phyloP scores from a whole-genome alignment of 768 basidiomycete species.

The Russula sp. region DNA sequence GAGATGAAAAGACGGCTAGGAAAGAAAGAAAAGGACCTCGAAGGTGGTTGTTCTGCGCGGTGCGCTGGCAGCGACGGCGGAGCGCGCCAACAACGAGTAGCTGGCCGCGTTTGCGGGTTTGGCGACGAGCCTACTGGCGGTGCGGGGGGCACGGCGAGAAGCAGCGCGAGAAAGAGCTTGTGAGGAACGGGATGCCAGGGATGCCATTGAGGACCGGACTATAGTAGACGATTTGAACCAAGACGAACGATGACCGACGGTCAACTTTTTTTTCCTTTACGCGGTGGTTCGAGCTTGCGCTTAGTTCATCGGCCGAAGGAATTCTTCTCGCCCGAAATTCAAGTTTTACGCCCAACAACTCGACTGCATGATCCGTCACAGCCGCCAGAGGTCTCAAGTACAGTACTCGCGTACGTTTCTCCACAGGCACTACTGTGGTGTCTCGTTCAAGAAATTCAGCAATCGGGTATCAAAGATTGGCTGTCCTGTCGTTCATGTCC shows the following conservation, averaged over 20 bases:
- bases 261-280: neutral
- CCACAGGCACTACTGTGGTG: too few relatives aligned
- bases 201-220: constrained; percentile 43
- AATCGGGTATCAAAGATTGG: too few relatives aligned
- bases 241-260: neutral
- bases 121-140: constrained; percentile 33
- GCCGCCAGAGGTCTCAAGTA: too few relatives aligned
- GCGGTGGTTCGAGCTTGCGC: neutral
- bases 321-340: too few relatives aligned
- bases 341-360: too few relatives aligned
- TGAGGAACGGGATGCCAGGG: constrained; percentile 59
- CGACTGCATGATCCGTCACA: too few relatives aligned
- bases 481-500: too few relatives aligned
- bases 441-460: too few relatives aligned
- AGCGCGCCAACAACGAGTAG: constrained; percentile 52
- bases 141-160: constrained; percentile 59
- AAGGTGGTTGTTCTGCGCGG: constrained; percentile 23
- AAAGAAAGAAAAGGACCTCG: neutral
- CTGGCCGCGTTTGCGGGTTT: constrained; percentile 49
- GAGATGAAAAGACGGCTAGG: neutral
- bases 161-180: constrained; percentile 53
- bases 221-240: neutral
- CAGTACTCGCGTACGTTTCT: too few relatives aligned
- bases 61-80: constrained; percentile 28
- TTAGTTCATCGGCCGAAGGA: neutral